Evolutionary conservation across 2,329 filamentous ascomycete genomes (phyloP).

Genomic region (Sporothrix pseudoabietina): DNA sequence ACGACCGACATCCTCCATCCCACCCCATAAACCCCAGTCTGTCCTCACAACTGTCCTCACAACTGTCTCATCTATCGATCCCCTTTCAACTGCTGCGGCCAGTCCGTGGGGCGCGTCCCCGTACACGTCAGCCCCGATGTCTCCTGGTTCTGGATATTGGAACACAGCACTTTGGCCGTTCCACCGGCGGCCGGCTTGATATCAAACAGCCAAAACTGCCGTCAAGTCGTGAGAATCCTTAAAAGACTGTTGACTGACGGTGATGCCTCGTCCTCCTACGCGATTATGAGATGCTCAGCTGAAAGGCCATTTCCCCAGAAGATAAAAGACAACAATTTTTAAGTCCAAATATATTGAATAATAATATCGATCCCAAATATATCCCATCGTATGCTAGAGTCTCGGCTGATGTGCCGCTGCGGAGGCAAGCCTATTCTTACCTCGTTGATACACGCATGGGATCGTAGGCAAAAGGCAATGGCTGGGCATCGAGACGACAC

Average conservation of each 20-base stretch:
- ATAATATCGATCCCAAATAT: not conserved
- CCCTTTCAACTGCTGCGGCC: conserved; percentile 46
- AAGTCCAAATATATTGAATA: not conserved
- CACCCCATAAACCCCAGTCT: not conserved
- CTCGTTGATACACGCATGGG: not conserved
- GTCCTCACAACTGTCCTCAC: not conserved
- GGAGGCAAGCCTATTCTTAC: not conserved
- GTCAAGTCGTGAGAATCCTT: not conserved
- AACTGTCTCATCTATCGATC: conserved; percentile 34
- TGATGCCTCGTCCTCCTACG: not conserved
- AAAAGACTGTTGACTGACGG: not conserved
- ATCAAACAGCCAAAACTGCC: conserved; percentile 34
- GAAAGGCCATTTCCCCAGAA: not conserved
- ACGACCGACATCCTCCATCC: not conserved
- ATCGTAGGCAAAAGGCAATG: not conserved
- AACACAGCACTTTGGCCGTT: conserved; percentile 47
- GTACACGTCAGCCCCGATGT: conserved; percentile 43
- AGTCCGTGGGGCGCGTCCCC: conserved; percentile 43
- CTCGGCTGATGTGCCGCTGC: conserved; percentile 15
- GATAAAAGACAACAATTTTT: no score
- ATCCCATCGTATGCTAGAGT: not conserved
- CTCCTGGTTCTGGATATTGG: conserved; percentile 46
- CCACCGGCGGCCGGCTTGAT: conserved; percentile 49
- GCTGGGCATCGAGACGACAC: not conserved
- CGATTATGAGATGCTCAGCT: not conserved